Evolutionary conservation across 1,139 yeast species (phyloP).

Genomic region (Kurtzmaniella natalensis): DNA sequence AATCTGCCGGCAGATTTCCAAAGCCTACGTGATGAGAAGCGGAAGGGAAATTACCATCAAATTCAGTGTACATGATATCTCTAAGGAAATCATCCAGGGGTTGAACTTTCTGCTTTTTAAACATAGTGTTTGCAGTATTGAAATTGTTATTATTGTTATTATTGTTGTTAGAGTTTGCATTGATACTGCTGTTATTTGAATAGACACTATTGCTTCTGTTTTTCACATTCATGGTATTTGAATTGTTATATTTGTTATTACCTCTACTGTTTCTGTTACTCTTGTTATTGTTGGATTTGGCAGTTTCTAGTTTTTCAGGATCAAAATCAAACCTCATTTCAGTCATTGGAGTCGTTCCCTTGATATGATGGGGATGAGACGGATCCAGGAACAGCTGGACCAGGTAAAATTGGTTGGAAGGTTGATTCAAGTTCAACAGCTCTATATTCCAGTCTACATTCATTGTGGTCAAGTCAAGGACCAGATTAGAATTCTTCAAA

Average conservation of each 20-base stretch:
- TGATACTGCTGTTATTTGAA: neutral
- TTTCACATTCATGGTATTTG: neutral
- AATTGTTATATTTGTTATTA: neutral
- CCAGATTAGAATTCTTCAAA: slow-evolving; percentile 18
- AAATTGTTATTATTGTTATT: neutral
- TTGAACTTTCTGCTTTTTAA: slow-evolving; percentile 9
- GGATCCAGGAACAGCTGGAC: slow-evolving; percentile 32
- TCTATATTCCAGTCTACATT: slow-evolving; percentile 31
- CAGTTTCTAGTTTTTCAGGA: no score
- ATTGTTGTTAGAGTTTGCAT: neutral
- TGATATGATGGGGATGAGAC: slow-evolving; percentile 32
- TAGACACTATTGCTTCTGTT: neutral
- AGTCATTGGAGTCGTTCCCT: slow-evolving; percentile 29
- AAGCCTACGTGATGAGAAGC: slow-evolving; percentile 60
- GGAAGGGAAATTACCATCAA: slow-evolving; percentile 45
- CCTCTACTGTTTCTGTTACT: neutral
- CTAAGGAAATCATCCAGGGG: slow-evolving; percentile 58
- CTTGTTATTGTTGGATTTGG: neutral
- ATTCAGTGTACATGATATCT: slow-evolving; percentile 61
- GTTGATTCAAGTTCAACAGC: neutral
- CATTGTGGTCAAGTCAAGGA: slow-evolving; percentile 21
- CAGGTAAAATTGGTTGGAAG: slow-evolving; percentile 5
- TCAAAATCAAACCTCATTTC: slow-evolving; percentile 24
- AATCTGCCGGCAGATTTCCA: slow-evolving; percentile 27
- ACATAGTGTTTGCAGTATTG: neutral